Conservation (phyloP, 257 asterid species). For the Ehretia macrophylla region DNA sequence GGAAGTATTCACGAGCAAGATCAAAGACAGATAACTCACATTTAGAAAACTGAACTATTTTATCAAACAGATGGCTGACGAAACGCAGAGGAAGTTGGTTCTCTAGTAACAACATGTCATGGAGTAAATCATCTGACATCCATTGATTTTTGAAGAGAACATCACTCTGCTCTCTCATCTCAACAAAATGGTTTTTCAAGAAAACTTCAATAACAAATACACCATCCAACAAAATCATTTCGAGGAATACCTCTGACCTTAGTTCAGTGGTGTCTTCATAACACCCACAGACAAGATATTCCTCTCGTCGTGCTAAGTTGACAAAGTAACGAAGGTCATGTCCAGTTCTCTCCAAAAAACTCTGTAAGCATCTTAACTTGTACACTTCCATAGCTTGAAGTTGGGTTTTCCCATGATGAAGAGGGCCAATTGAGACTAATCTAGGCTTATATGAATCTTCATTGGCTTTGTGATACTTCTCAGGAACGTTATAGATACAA, state of each 20-base stretch:
- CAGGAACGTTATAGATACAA: conserved; percentile 23
- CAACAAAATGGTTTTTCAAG: conserved; percentile 14
- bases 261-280: conserved; percentile 11
- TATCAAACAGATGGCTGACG: not conserved
- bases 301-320: conserved; percentile 7
- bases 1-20: conserved; percentile 23
- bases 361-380: conserved; percentile 23
- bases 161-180: conserved; percentile 27
- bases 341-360: conserved; percentile 13
- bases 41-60: not conserved
- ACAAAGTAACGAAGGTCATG: conserved; percentile 1
- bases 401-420: conserved; percentile 14
- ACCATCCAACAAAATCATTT: conserved; percentile 26
- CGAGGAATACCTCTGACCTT: not conserved
- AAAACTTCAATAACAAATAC: conserved; percentile 24
- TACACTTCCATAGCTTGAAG: conserved; percentile 28
- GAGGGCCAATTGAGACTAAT: conserved; percentile 27
- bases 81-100: conserved; percentile 29
- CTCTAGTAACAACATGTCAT: conserved; percentile 23
- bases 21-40: conserved; percentile 12
- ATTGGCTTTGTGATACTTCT: conserved; percentile 18
- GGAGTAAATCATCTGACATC: conserved; percentile 23
- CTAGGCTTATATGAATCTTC: conserved; percentile 23
- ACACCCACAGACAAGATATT: conserved; percentile 12
- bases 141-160: conserved; percentile 20